phyloP scores from a whole-genome alignment of 2,329 filamentous ascomycete genomes.

The Pseudogymnoascus sp. region DNA sequence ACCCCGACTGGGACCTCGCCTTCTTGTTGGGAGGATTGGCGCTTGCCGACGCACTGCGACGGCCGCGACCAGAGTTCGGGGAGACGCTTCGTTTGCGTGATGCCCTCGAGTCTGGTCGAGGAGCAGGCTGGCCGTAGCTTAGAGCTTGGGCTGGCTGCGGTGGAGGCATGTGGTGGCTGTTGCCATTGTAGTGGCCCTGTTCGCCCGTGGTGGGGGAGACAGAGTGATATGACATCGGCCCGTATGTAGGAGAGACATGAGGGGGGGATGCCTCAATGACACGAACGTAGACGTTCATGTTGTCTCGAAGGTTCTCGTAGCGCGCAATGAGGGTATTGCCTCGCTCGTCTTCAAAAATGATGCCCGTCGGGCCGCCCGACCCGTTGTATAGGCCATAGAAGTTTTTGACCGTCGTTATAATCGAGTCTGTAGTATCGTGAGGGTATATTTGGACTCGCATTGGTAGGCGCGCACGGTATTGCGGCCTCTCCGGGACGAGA shows the following conservation, averaged over 20 bases:
- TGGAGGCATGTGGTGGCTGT: slow-evolving; percentile 58
- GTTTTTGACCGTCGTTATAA: slow-evolving; percentile 97
- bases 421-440: slow-evolving; percentile 94
- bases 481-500: slow-evolving; percentile 60
- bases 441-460: slow-evolving; percentile 87
- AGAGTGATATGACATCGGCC: slow-evolving; percentile 48
- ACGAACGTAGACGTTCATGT: slow-evolving; percentile 90
- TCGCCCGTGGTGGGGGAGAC: slow-evolving; percentile 46
- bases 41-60: slow-evolving; percentile 69
- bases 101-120: slow-evolving; percentile 63
- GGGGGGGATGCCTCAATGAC: slow-evolving; percentile 60
- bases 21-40: slow-evolving; percentile 54
- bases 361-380: slow-evolving; percentile 62
- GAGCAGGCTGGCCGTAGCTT: slow-evolving; percentile 55
- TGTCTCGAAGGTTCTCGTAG: slow-evolving; percentile 90
- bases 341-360: slow-evolving; percentile 89
- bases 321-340: slow-evolving; percentile 89
- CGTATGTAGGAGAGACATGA: slow-evolving; percentile 40
- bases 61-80: slow-evolving; percentile 60
- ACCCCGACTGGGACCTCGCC: slow-evolving; percentile 57
- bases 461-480: slow-evolving; percentile 69
- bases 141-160: slow-evolving; percentile 45
- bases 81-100: slow-evolving; percentile 75
- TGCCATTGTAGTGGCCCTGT: slow-evolving; percentile 53
- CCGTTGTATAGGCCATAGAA: slow-evolving; percentile 94